Conservation (phyloP, 805 yeast species). For the Hanseniaspora pseudoguilliermondii region DNA sequence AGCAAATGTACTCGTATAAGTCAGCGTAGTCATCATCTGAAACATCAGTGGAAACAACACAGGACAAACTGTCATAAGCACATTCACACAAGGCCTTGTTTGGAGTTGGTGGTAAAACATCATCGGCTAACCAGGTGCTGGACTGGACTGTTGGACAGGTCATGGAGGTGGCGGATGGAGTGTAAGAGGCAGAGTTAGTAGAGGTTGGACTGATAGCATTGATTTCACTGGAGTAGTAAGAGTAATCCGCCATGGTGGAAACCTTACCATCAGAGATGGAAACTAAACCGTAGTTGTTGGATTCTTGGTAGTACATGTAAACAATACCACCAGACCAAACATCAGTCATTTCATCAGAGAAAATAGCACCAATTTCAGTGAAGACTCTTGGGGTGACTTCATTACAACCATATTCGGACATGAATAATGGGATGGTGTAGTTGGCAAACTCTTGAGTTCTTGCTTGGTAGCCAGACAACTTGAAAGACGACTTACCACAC, state of each 20-base stretch:
- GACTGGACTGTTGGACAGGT: slow-evolving; percentile 48
- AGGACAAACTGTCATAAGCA: slow-evolving; percentile 39
- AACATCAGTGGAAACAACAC: slow-evolving; percentile 40
- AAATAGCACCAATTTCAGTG: slow-evolving; percentile 57
- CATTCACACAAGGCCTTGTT: slow-evolving; percentile 52
- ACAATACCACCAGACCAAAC: slow-evolving; percentile 88
- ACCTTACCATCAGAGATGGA: slow-evolving; percentile 36
- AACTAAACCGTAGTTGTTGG: slow-evolving; percentile 64
- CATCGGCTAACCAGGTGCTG: slow-evolving; percentile 49
- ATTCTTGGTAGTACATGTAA: slow-evolving; percentile 71
- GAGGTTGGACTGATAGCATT: slow-evolving; percentile 41
- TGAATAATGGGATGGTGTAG: slow-evolving; percentile 60
- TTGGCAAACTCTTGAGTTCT: slow-evolving; percentile 54
- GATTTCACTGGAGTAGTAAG: slow-evolving; percentile 50
- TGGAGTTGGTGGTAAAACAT: slow-evolving; percentile 72
- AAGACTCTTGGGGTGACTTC: slow-evolving; percentile 55
- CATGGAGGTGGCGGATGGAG: slow-evolving; percentile 35
- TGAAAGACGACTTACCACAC: slow-evolving; percentile 58
- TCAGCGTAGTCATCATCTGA: slow-evolving; percentile 44
- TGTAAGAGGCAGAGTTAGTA: slow-evolving; percentile 30
- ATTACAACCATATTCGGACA: slow-evolving; percentile 78
- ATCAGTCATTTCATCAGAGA: slow-evolving; percentile 57
- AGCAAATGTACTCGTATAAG: slow-evolving; percentile 48
- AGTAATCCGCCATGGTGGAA: slow-evolving; percentile 49
- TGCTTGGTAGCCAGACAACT: slow-evolving; percentile 49